Conservation (phyloP, 108 stramenopile species). For the Conticribra guillardii region DNA sequence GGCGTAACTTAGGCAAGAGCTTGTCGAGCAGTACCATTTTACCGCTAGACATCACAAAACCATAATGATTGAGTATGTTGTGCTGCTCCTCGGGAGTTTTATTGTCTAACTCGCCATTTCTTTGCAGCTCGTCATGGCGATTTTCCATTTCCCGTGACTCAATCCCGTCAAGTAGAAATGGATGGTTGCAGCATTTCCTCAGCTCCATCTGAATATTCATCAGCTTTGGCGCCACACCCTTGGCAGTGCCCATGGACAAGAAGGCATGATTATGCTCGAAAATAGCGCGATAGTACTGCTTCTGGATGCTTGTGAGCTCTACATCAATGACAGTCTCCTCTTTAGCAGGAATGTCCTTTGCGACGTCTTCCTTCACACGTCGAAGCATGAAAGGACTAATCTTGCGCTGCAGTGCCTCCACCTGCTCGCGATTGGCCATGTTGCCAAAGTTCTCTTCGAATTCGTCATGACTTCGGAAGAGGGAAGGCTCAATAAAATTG, state of each 20-base stretch:
- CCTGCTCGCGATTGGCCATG: constrained; percentile 91
- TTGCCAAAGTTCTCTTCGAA: constrained; percentile 93
- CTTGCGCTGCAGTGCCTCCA: constrained; percentile 87
- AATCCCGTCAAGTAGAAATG: constrained; percentile 94
- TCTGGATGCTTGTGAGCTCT: constrained; percentile 97
- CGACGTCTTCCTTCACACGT: constrained; percentile 97
- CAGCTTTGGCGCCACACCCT: constrained; percentile 83
- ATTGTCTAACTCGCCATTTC: constrained; percentile 68
- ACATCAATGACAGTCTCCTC: constrained; percentile 99
- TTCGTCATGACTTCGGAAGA: constrained; percentile 90
- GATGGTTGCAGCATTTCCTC: constrained; percentile 99
- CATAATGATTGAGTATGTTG: constrained; percentile 78
- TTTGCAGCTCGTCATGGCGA: constrained; percentile 71
- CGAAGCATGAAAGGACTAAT: constrained; percentile 98
- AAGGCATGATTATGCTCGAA: constrained; percentile 97
- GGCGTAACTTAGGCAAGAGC: constrained; percentile 94
- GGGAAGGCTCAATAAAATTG: constrained; percentile 96
- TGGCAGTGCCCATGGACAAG: constrained; percentile 83
- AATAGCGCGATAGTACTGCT: constrained; percentile 99
- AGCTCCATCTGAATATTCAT: constrained; percentile 99
- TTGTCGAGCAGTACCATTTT: constrained; percentile 99
- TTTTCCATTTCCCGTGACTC: constrained; percentile 93
- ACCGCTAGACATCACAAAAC: constrained; percentile 88
- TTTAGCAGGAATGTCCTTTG: constrained; percentile 98
- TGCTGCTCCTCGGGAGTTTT: constrained; percentile 82